phyloP scores from a whole-genome alignment of 371 early-diverging fungal species.

The Mortierella sp. region DNA sequence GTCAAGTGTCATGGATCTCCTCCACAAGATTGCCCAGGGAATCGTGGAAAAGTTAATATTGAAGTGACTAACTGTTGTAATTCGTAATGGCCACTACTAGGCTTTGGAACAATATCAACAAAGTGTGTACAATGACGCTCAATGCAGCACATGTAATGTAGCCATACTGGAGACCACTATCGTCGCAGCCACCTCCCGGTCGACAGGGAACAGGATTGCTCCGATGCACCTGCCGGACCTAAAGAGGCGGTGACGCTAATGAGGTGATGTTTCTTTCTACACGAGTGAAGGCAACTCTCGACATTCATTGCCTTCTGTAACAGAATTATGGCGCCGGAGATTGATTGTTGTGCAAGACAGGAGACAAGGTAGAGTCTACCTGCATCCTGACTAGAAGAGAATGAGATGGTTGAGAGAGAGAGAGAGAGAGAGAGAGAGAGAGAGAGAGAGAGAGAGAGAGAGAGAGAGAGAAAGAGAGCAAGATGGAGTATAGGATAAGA shows the following conservation, averaged over 20 bases:
- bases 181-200: conserved; percentile 25
- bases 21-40: no score
- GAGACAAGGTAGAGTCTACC: no score
- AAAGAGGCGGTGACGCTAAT: conserved; percentile 15
- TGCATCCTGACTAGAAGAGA: no score
- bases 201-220: conserved; percentile 20
- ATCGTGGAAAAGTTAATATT: no score
- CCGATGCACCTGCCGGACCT: conserved; percentile 23
- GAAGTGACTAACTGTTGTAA: not conserved
- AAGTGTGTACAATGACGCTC: no score
- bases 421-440: not conserved
- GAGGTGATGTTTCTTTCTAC: conserved; percentile 8
- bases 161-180: conserved; percentile 23
- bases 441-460: not conserved
- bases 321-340: no score
- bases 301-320: no score
- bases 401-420: not conserved
- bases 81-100: no score
- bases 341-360: no score
- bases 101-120: conserved; percentile 15
- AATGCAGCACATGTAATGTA: no score
- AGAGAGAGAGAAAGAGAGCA: not conserved
- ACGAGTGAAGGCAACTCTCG: no score
- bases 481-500: not conserved
- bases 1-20: no score